Evolutionary conservation across 352 stramenopile species (phyloP).

Genomic region (Phytophthora tentaculata): DNA sequence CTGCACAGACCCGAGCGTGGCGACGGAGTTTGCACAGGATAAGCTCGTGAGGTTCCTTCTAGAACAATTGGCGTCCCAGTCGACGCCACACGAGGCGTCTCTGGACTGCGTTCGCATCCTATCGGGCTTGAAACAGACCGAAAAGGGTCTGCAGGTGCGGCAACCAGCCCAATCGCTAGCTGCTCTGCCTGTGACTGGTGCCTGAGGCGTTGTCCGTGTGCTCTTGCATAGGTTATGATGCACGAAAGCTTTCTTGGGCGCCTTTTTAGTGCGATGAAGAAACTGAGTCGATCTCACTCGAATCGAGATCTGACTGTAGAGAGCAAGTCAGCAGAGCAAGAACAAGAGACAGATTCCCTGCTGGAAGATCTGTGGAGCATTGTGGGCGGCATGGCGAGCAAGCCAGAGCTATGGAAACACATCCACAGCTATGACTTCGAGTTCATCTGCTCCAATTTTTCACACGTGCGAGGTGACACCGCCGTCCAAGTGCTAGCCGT

Average conservation of each 20-base stretch:
- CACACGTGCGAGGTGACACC: conserved; percentile 37
- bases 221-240: conserved; percentile 49
- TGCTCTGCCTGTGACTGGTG: conserved; percentile 26
- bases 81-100: conserved; percentile 32
- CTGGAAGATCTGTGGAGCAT: conserved; percentile 59
- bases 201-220: conserved; percentile 27
- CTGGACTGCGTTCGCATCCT: conserved; percentile 65
- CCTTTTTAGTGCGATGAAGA: conserved; percentile 61
- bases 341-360: conserved; percentile 25
- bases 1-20: conserved; percentile 57
- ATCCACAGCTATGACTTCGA: conserved; percentile 65
- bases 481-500: conserved; percentile 54
- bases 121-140: conserved; percentile 45
- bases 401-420: conserved; percentile 47
- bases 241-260: conserved; percentile 49
- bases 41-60: conserved; percentile 63
- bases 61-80: conserved; percentile 49
- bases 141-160: conserved; percentile 54
- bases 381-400: conserved; percentile 44
- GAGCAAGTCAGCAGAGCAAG: conserved; percentile 27
- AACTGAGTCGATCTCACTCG: conserved; percentile 33
- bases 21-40: conserved; percentile 66
- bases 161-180: conserved; percentile 19
- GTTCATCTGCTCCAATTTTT: conserved; percentile 71
- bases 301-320: conserved; percentile 25